These are phyloP conservation scores for Colletotrichum kahawae DNA, from an alignment of 2,329 filamentous ascomycete species.

Conservation along the genomic window DNA sequence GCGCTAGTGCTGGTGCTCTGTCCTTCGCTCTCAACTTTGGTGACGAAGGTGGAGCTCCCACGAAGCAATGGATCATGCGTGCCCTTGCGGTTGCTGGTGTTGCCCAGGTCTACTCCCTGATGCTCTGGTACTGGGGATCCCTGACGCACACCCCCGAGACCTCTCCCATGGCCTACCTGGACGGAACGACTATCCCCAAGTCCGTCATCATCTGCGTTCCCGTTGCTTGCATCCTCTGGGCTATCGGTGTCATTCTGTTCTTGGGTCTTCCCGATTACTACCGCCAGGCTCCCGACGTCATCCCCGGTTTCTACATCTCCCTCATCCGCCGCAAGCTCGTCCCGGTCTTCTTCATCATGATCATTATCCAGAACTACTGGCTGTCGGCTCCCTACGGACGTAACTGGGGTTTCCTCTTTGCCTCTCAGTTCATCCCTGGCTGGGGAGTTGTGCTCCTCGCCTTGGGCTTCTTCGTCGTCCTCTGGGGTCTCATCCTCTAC, in stretches of 20 bases:
- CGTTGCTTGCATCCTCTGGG: conserved; percentile 61
- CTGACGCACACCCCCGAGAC: conserved; percentile 12
- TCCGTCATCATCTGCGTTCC: conserved; percentile 58
- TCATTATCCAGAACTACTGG: conserved; percentile 72
- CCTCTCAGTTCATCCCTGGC: conserved; percentile 55
- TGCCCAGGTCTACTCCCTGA: conserved; percentile 69
- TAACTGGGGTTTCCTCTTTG: conserved; percentile 71
- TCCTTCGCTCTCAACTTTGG: conserved; percentile 74
- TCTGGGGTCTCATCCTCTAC: conserved; percentile 61
- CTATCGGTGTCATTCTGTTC: conserved; percentile 58
- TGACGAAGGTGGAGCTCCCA: conserved; percentile 65
- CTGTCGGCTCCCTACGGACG: conserved; percentile 69
- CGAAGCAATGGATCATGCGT: conserved; percentile 70
- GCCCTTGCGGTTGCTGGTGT: conserved; percentile 71
- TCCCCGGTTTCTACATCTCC: conserved; percentile 69
- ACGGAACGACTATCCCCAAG: conserved; percentile 35
- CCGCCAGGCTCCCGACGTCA: conserved; percentile 65
- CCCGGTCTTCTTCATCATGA: conserved; percentile 69
- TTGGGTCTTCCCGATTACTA: conserved; percentile 72
- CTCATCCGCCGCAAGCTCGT: conserved; percentile 68
- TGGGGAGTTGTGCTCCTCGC: conserved; percentile 65
- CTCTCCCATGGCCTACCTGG: conserved; percentile 24
- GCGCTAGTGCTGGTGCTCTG: conserved; percentile 66
- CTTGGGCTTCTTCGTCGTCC: conserved; percentile 54
- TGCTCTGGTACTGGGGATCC: conserved; percentile 70